Evolutionary conservation across 2,329 filamentous ascomycete genomes (phyloP), one percentile per base, ranked within the genome.

Genomic region (Cercospora sp.): DNA sequence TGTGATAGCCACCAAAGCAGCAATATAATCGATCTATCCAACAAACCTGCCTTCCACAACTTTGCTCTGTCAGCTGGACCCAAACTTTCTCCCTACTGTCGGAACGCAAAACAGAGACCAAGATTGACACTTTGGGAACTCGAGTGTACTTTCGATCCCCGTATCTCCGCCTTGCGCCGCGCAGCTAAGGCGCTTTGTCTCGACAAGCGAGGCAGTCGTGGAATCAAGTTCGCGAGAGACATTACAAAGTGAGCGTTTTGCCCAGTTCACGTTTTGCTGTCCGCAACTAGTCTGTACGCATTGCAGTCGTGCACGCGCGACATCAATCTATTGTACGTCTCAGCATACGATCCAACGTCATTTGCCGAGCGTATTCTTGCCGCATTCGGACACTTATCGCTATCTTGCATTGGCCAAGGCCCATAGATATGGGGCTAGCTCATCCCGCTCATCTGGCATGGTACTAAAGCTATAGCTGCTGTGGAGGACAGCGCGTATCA

Each of bases 1-100:
- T 71, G 60, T 72, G 59, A 66, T 60, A 26, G 28, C 12, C 20
- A n/a, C 7, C 12, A 40, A 53, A 5, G 20, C 36, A 36, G 26
- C 20, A 63, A 26, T 20, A 2, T 3, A 0, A 20, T 58, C 16
- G 60, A 53, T n/a, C n/a, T n/a, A n/a, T n/a, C n/a, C n/a, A n/a
- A n/a, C n/a, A n/a, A n/a, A n/a, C n/a, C n/a, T n/a, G n/a, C n/a
- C n/a, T n/a, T n/a, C n/a, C n/a, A n/a, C n/a, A n/a, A n/a, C n/a
- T n/a, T 16, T 13, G 12, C 23, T 13, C 23, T 26, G 10, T 16
- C 48, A 28, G 5, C 48, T 53, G 20, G 10, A 53, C 48, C 28
- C 10, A 5, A 28, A 28, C 4, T 2, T 28, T 20, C 20, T n/a
- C n/a, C n/a, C n/a, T n/a, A n/a, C n/a, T n/a, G n/a, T n/a, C n/a